Evolutionary conservation across 331 rosid genomes (phyloP), one percentile per base, ranked within the genome.

Genomic region (Acacia pycnantha): DNA sequence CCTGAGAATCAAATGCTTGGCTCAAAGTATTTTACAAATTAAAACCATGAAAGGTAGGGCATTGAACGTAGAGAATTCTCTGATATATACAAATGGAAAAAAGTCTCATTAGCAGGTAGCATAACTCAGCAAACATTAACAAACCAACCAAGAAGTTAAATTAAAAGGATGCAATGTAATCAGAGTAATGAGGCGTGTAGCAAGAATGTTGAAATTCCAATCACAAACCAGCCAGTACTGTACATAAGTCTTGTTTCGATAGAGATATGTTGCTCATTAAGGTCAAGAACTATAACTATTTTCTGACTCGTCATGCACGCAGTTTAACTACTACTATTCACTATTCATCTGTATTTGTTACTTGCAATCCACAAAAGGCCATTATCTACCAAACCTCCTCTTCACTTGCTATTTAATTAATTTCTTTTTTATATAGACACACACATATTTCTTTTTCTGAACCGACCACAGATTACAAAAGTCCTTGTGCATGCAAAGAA

Each of bases 381-480:
- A 21, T 21, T 31, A 37, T 35, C 18, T 40, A 12, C 44, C 46
- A 69, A 68, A 53, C 64, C 37, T 22, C 12, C n/a, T 13, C 22
- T 46, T 43, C n/a, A 43, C 31, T 59, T 76, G 6, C 53, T 24
- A 12, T 2, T n/a, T 24, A 10, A 65, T 19, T 27, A 9, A 11
- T 59, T 24, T 22, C 6, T 24, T 59, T 3, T 0, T 19, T 2
- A 53, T 6, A 48, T 1, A 51, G 1, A 51, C 0, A 19, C 21
- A 5, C 24, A n/a, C 9, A 8, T 13, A 24, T 61, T 11, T 61
- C 3, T 11, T 22, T 5, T 53, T 81, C 18, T 54, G 74, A 65
- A 77, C 74, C 81, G 65, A 58, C 65, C 21, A 7, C 41, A 44
- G 40, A 81, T n/a, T 68, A 70, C 73, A 77, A 53, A 72, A 77